Evolutionary conservation across 148 eudicot species (phyloP).

Genomic region (Nepenthes gracilis): DNA sequence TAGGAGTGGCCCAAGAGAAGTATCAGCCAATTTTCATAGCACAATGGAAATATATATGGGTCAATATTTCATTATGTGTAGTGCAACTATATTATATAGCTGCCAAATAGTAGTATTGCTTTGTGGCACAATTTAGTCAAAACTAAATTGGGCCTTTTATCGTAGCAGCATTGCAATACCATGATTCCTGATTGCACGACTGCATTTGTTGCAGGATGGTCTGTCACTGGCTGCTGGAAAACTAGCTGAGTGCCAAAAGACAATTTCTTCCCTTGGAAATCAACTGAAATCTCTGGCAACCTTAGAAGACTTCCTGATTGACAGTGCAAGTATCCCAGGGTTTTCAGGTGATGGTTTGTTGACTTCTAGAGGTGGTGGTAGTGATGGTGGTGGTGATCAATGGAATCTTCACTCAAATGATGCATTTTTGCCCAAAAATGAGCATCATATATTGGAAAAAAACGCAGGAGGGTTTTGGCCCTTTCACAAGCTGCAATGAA

Average conservation of each 20-base stretch:
- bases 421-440: slow-evolving; percentile 17
- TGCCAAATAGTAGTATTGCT: too few species aligned
- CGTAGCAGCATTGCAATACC: background rate
- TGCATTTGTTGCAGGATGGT: slow-evolving; percentile 33
- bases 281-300: slow-evolving; percentile 66
- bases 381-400: slow-evolving; percentile 16
- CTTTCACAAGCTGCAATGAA: slow-evolving; percentile 18
- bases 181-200: background rate
- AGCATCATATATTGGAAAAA: slow-evolving; percentile 12
- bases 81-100: too few species aligned
- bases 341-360: slow-evolving; percentile 23
- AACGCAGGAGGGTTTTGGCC: slow-evolving; percentile 14
- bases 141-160: too few species aligned
- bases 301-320: slow-evolving; percentile 58
- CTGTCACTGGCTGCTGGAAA: slow-evolving; percentile 49
- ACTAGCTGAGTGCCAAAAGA: slow-evolving; percentile 61
- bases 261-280: slow-evolving; percentile 54
- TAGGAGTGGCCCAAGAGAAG: too few species aligned
- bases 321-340: slow-evolving; percentile 48
- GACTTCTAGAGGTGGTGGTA: slow-evolving; percentile 8
- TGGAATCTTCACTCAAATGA: slow-evolving; percentile 44
- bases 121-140: too few species aligned
- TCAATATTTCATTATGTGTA: too few species aligned
- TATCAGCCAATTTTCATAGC: too few species aligned
- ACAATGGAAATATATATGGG: too few species aligned